Conservation (phyloP, 75 land plant species). For the Cunninghamia lanceolata region DNA sequence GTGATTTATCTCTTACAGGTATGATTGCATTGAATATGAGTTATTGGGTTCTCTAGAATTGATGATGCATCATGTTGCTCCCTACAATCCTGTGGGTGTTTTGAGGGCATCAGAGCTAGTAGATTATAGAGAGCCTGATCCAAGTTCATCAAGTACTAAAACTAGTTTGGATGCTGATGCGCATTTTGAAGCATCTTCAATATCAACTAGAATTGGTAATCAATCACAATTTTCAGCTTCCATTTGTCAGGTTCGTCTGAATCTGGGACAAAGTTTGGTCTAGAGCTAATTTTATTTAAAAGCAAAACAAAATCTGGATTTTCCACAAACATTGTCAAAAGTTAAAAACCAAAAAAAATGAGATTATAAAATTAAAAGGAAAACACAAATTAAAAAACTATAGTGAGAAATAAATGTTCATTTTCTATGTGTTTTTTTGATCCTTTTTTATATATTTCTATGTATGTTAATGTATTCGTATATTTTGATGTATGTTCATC, state of each 20-base stretch:
- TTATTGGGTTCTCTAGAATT: conserved; percentile 63
- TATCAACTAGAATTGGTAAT: neutral
- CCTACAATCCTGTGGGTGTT: conserved; percentile 79
- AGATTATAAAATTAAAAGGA: neutral
- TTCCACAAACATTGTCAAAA: neutral
- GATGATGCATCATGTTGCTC: conserved; percentile 77
- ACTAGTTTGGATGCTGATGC: conserved; percentile 7
- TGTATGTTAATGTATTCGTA: neutral
- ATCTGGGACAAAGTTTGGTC: neutral
- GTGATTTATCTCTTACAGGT: conserved; percentile 53
- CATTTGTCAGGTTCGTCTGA: neutral
- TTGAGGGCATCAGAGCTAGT: conserved; percentile 63
- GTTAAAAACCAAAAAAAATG: neutral
- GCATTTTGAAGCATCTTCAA: neutral
- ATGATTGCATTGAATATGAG: conserved; percentile 92
- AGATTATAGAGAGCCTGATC: neutral
- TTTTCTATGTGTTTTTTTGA: neutral
- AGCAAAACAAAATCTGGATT: neutral
- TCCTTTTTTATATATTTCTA: neutral
- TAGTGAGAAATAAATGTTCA: neutral
- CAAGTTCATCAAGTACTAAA: conserved; percentile 21
- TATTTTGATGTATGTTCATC: neutral
- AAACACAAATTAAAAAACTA: neutral
- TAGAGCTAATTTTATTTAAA: neutral
- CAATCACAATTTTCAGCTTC: neutral